These are phyloP conservation scores for Gamsiella multidivaricata DNA, from an alignment of 192 early-diverging fungal genomes.

Conservation along the genomic window DNA sequence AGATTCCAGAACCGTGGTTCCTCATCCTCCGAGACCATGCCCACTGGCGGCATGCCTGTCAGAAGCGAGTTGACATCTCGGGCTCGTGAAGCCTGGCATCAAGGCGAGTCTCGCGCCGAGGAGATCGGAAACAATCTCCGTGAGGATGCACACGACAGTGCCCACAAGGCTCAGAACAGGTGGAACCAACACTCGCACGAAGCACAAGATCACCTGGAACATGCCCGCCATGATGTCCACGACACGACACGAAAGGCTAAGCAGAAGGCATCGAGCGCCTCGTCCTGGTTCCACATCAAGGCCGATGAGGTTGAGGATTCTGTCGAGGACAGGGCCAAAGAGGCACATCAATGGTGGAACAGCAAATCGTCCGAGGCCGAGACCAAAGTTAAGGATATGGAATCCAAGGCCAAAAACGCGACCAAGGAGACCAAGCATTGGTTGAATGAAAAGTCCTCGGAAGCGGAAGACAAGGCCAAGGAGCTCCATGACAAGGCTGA, in stretches of 20 bases:
- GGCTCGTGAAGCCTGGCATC: constrained; percentile 30
- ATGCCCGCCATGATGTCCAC: neutral
- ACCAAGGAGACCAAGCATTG: constrained; percentile 15
- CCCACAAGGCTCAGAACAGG: constrained; percentile 1
- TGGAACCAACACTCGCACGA: neutral
- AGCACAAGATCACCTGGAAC: neutral
- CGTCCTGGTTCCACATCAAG: constrained; percentile 6
- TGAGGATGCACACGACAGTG: neutral
- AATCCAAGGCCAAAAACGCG: neutral
- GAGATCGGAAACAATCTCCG: neutral
- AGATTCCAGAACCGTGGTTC: too few relatives aligned
- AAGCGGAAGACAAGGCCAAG: constrained; percentile 12
- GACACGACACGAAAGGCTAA: neutral
- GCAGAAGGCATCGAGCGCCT: neutral
- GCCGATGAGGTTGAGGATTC: neutral
- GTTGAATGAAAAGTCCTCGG: constrained; percentile 8
- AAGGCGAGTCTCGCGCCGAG: constrained; percentile 10
- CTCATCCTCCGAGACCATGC: neutral
- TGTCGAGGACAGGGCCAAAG: neutral
- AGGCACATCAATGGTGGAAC: constrained; percentile 15
- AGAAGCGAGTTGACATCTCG: constrained; percentile 28
- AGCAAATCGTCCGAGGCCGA: constrained; percentile 11
- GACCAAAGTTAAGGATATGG: constrained; percentile 1
- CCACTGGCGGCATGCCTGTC: neutral
- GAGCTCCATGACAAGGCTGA: constrained; percentile 1